Percentiles rank a stretch among this genome's conserved stretches.
Conservation (phyloP, 352 stramenopile species). For the Pythium insidiosum region DNA sequence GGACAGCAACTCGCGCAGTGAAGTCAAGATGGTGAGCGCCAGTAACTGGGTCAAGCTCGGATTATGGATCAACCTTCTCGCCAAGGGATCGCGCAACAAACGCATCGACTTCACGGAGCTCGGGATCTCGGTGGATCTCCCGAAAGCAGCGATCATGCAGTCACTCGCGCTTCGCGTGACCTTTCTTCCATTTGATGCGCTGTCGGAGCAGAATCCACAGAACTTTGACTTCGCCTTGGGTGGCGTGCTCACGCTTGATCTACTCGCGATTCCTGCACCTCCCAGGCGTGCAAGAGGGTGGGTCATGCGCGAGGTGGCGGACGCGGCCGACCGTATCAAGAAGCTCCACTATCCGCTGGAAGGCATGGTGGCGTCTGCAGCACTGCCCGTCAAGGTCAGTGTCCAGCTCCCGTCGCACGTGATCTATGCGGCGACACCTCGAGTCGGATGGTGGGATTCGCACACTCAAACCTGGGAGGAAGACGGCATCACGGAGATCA, state of each 20-base stretch:
- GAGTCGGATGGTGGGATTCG: constrained; percentile 63
- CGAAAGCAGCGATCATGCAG: constrained; percentile 70
- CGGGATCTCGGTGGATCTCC: constrained; percentile 56
- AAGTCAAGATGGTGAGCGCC: constrained; percentile 57
- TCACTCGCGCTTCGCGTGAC: constrained; percentile 55
- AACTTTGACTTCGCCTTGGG: constrained; percentile 41
- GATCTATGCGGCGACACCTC: constrained; percentile 31
- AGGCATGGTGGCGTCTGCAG: constrained; percentile 56
- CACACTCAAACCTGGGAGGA: constrained; percentile 47
- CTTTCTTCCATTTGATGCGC: constrained; percentile 51
- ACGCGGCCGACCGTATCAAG: constrained; percentile 36
- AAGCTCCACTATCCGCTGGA: constrained; percentile 67
- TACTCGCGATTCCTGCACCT: constrained; percentile 57
- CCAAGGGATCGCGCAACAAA: constrained; percentile 68
- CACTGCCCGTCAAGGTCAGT: constrained; percentile 55
- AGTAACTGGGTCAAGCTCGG: constrained; percentile 41
- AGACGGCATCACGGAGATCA: constrained; percentile 63
- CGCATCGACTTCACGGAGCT: constrained; percentile 65
- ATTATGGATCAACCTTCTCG: constrained; percentile 65
- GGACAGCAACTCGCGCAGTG: constrained; percentile 36
- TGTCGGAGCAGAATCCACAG: constrained; percentile 17
- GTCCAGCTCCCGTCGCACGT: constrained; percentile 39
- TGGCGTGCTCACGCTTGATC: constrained; percentile 55
- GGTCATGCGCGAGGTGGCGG: constrained; percentile 70
- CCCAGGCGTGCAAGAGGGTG: constrained; percentile 62